Evolutionary conservation across 2,329 filamentous ascomycete species (phyloP).

Genomic region (Sarocladiaceae sp.): DNA sequence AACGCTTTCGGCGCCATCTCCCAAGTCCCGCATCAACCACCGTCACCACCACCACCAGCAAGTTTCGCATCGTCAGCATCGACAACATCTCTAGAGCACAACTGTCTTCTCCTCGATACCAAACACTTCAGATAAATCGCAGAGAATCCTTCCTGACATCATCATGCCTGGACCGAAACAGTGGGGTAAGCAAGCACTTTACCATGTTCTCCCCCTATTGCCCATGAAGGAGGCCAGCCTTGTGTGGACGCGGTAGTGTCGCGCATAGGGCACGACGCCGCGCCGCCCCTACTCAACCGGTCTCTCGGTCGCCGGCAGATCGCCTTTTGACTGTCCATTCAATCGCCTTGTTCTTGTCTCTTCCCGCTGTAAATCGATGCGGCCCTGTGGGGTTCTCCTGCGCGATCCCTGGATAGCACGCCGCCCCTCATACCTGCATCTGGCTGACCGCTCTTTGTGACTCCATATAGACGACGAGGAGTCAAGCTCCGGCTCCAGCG

Average conservation of each 20-base stretch:
- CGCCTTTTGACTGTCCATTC: constrained; percentile 2
- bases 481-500: constrained; percentile 26
- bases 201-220: constrained; percentile 10
- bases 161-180: constrained; percentile 39
- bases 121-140: background rate
- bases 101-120: background rate
- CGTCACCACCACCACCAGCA: background rate
- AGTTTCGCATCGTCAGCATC: background rate
- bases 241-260: constrained; percentile 10
- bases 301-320: constrained; percentile 6
- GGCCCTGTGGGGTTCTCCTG: constrained; percentile 12
- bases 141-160: constrained; percentile 11
- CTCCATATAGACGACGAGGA: constrained; percentile 33
- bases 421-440: constrained; percentile 8
- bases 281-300: background rate
- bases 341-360: background rate
- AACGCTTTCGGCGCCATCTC: constrained; percentile 6
- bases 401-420: constrained; percentile 11
- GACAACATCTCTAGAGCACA: constrained; percentile 2
- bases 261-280: constrained; percentile 8
- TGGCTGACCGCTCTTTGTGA: constrained; percentile 17
- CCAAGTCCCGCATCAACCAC: constrained; percentile 1
- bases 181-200: constrained; percentile 34
- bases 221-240: constrained; percentile 5
- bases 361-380: constrained; percentile 9